Evolutionary conservation across 2,329 filamentous ascomycete genomes (phyloP).

Genomic region (Falciphora oryzae): DNA sequence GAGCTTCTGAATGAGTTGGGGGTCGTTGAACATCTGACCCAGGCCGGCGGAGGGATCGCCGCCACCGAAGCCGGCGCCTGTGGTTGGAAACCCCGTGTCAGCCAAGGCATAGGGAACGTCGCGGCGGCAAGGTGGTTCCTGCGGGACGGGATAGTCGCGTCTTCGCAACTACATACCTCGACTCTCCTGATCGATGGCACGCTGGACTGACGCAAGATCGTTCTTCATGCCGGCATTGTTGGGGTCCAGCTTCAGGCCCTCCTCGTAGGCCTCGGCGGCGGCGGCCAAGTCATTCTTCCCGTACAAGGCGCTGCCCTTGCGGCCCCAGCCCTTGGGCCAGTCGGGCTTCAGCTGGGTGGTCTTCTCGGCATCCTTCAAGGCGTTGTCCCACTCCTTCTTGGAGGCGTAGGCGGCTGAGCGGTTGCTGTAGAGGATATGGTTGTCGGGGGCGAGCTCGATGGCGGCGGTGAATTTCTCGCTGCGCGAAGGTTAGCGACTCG

Average conservation of each 20-base stretch:
- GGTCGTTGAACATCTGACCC: constrained; percentile 93
- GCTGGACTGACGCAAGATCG: constrained; percentile 76
- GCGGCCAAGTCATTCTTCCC: constrained; percentile 79
- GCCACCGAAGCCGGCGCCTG: constrained; percentile 21
- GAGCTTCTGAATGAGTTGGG: constrained; percentile 82
- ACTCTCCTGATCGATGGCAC: constrained; percentile 75
- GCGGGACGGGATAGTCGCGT: constrained; percentile 2
- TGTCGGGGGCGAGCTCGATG: constrained; percentile 78
- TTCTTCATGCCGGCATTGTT: constrained; percentile 89
- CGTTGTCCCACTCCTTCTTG: constrained; percentile 79
- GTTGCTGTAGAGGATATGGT: constrained; percentile 98
- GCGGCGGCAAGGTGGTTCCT: not conserved
- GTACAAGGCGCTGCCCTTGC: constrained; percentile 87
- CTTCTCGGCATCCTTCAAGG: constrained; percentile 86
- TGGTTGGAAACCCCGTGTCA: constrained; percentile 18
- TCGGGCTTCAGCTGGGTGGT: constrained; percentile 92
- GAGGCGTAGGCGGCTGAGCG: constrained; percentile 84
- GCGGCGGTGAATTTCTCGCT: constrained; percentile 94
- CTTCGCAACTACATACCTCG: constrained; percentile 17
- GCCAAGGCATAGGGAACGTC: constrained; percentile 10
- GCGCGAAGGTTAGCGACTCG: constrained; percentile 8
- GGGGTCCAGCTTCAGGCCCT: constrained; percentile 89
- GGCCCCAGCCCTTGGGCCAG: constrained; percentile 95
- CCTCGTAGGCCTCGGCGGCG: constrained; percentile 84
- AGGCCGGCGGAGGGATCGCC: constrained; percentile 69